Evolutionary conservation across 2,329 filamentous ascomycete genomes (phyloP), one percentile per base, ranked within the genome.

Genomic region (Blastomyces percursus): DNA sequence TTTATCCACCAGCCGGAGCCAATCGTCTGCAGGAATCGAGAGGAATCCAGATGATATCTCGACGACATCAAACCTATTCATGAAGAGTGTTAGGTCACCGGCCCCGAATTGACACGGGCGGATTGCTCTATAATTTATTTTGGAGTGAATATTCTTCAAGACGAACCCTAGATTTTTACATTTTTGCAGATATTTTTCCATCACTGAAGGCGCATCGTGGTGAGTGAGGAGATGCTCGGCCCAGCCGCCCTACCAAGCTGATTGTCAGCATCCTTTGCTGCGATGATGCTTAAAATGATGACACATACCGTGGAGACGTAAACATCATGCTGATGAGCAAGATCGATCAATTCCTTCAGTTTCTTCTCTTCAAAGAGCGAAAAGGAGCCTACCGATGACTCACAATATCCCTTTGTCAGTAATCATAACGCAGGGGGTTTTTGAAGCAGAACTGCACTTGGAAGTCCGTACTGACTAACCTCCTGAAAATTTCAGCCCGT

Each of bases 401-500:
- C 11, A 38, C 38, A 30, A 2, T 5, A 19, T 14, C 19, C 6
- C n/a, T 5, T 5, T 3, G 24, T 52, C 3, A 12, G 21, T n/a
- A 9, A 11, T 46, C 14, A 9, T 5, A 1, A 2, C 59, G 66
- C 59, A 24, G 8, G 9, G 35, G 35, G 1, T 1, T 12, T 12
- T 32, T 32, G 35, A 38, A 38, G 35, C 9, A 35, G 32, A 35
- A 9, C 32, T 35, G n/a, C n/a, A 5, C 32, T 35, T 5, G 7
- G 32, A 35, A 35, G 32, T 35, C 32, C 5, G 32, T 35, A 35
- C 8, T 9, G 9, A 35, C 2, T 35, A 9, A 73, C 76, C 78
- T 64, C 80, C 80, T 0, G 80, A 79, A 66, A 84, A 83, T 64
- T 84, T 83, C 56, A 84, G 73, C 0, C 81, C 81, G 66, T 83